phyloP scores from a whole-genome alignment of 2,329 filamentous ascomycete genomes.

The Diaporthe aspalathi region DNA sequence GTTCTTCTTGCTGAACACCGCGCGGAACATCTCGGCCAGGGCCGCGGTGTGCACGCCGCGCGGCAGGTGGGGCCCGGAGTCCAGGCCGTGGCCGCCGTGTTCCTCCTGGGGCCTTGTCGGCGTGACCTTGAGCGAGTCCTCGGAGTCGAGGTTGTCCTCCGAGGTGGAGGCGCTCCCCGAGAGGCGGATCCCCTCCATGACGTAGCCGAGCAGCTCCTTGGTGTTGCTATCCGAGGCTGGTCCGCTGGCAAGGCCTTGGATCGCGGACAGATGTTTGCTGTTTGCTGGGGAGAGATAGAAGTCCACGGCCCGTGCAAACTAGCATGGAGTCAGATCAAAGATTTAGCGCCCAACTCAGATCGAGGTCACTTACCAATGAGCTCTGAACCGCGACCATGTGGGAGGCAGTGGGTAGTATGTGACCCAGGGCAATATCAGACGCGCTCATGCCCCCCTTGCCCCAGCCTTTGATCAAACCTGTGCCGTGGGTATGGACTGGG shows the following conservation, averaged over 20 bases:
- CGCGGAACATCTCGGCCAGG: conserved; percentile 75
- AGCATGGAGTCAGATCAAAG: conserved; percentile 2
- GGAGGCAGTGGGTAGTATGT: conserved; percentile 75
- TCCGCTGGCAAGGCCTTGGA: conserved; percentile 69
- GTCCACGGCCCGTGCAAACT: conserved; percentile 79
- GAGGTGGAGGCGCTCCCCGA: conserved; percentile 72
- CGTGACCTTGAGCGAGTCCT: conserved; percentile 66
- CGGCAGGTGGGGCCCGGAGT: conserved; percentile 72
- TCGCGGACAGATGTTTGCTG: conserved; percentile 65
- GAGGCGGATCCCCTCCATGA: conserved; percentile 77
- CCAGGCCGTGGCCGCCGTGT: conserved; percentile 74
- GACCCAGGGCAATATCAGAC: conserved; percentile 76
- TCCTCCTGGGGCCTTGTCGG: conserved; percentile 71
- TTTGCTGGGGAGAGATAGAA: conserved; percentile 74
- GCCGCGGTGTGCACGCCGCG: conserved; percentile 70
- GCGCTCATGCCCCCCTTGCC: conserved; percentile 71
- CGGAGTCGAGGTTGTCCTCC: conserved; percentile 62
- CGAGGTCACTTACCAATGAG: conserved; percentile 64
- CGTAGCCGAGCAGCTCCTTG: conserved; percentile 74
- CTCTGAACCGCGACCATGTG: conserved; percentile 78
- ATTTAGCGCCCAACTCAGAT: conserved; percentile 38
- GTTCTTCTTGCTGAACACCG: conserved; percentile 70
- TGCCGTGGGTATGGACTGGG: conserved; percentile 71
- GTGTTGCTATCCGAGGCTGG: conserved; percentile 69
- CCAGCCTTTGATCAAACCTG: conserved; percentile 72